Evolutionary conservation across 2,329 filamentous ascomycete species (phyloP).

Genomic region (Arthrobotrys megalospora): DNA sequence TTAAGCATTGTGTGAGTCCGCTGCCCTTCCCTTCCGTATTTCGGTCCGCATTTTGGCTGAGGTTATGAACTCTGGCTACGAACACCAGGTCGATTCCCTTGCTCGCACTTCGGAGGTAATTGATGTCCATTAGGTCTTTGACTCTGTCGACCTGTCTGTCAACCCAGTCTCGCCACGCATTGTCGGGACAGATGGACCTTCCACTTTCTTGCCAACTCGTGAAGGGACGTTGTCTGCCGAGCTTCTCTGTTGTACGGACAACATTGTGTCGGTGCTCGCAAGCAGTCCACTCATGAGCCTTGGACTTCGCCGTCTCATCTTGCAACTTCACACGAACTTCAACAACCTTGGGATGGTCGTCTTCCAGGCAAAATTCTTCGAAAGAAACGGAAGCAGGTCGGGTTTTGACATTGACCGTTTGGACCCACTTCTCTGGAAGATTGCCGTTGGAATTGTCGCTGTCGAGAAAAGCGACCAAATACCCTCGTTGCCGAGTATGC

Average conservation of each 20-base stretch:
- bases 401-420: constrained; percentile 70
- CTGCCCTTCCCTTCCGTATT: constrained; percentile 69
- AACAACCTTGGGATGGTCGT: constrained; percentile 73
- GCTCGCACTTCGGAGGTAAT: constrained; percentile 68
- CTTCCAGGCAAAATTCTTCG: constrained; percentile 74
- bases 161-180: constrained; percentile 70
- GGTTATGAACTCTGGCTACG: constrained; percentile 73
- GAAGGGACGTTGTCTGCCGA: constrained; percentile 74
- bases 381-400: constrained; percentile 72
- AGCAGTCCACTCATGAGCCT: constrained; percentile 71
- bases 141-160: constrained; percentile 73
- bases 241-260: constrained; percentile 70
- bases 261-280: constrained; percentile 75
- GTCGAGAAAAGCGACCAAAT: constrained; percentile 72
- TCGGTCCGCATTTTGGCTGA: constrained; percentile 81
- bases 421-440: constrained; percentile 69
- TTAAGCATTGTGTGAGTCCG: constrained; percentile 78
- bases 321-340: constrained; percentile 70
- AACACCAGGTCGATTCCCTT: constrained; percentile 61
- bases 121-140: constrained; percentile 77
- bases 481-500: constrained; percentile 76
- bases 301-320: constrained; percentile 62
- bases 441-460: constrained; percentile 66
- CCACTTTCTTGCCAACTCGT: constrained; percentile 75
- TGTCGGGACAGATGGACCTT: constrained; percentile 72